phyloP scores from a whole-genome alignment of 1,284 basidiomycete species.

The Malassezia furfur region DNA sequence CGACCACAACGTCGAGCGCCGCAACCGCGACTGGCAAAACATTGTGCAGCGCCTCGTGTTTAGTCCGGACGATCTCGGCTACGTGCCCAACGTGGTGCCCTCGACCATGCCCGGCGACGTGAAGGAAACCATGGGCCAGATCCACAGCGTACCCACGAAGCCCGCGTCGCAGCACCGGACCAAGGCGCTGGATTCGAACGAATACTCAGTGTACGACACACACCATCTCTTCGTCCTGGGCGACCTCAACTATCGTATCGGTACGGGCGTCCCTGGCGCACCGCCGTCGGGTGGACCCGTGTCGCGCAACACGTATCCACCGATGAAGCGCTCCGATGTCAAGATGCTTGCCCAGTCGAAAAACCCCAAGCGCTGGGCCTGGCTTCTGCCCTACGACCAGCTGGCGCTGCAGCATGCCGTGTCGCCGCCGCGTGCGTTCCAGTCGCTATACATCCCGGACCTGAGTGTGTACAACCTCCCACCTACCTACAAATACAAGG shows the following conservation, averaged over 20 bases:
- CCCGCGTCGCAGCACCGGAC: slow-evolving; percentile 52
- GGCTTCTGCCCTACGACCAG: slow-evolving; percentile 38
- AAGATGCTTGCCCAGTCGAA: slow-evolving; percentile 20
- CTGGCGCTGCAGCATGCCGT: slow-evolving; percentile 25
- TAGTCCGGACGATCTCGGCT: slow-evolving; percentile 7
- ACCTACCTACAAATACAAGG: slow-evolving; percentile 46
- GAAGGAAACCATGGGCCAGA: slow-evolving; percentile 1
- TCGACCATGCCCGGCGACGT: not conserved
- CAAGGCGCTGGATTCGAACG: slow-evolving; percentile 28
- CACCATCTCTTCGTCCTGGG: slow-evolving; percentile 47
- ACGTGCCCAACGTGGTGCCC: slow-evolving; percentile 12
- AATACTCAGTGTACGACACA: slow-evolving; percentile 44
- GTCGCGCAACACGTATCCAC: not conserved
- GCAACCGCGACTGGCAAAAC: slow-evolving; percentile 67
- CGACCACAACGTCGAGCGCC: slow-evolving; percentile 60
- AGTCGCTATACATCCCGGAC: slow-evolving; percentile 33
- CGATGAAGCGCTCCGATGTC: slow-evolving; percentile 1
- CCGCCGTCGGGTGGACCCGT: not conserved
- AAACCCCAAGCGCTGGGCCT: slow-evolving; percentile 26
- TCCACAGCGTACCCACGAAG: slow-evolving; percentile 10
- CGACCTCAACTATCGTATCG: slow-evolving; percentile 48
- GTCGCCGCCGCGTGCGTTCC: slow-evolving; percentile 27
- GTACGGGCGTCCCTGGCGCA: slow-evolving; percentile 8
- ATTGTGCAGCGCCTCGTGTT: slow-evolving; percentile 79
- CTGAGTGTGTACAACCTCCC: slow-evolving; percentile 24